Base-by-base conservation (phyloP, 2,329 filamentous ascomycete species). In the Nectriaceae sp. region DNA sequence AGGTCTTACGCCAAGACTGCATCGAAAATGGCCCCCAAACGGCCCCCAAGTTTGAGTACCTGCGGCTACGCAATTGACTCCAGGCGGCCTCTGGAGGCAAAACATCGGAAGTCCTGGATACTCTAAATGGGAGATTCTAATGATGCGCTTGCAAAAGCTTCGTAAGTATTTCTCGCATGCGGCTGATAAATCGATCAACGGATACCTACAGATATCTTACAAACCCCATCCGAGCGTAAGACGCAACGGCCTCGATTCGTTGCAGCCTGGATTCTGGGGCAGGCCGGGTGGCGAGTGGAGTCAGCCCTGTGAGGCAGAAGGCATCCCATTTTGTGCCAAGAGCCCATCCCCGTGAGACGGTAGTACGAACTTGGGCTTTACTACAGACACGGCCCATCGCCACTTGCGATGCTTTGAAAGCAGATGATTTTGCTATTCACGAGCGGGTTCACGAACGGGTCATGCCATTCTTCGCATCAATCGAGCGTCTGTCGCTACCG, bases 291-390 rank as follows among this genome's bases (percentile, higher is more conserved):
- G 37, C 16, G 10, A 37, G 33, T 37, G 33, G 33, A 20, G 11
- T 44, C 52, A 57, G 55, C 55, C 55, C 55, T 58, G 55, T 51
- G 44, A 57, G 55, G 55, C 52, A 58, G 35, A 35, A 48, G 40
- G 44, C 21, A 44, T 24, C 41, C 41, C 33, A 37, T 31, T 31
- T 31, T 15, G 26, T 31, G 8, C 15, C 26, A 15, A 8, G 8
- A 15, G 8, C 26, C 8, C 26, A 15, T 31, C 15, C 26, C 8
- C 8, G 26, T 31, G 8, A 31, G 15, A n/a, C n/a, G n/a, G n/a
- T n/a, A n/a, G n/a, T n/a, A n/a, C n/a, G n/a, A n/a, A n/a, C n/a
- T n/a, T n/a, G n/a, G n/a, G n/a, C n/a, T n/a, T 31, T 31, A 31
- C 26, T 31, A 31, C 26, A 31, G 26, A 31, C 26, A 31, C 26